phyloP scores from a whole-genome alignment of 139 green algal genomes.

The Pseudopediastrum boryanum region DNA sequence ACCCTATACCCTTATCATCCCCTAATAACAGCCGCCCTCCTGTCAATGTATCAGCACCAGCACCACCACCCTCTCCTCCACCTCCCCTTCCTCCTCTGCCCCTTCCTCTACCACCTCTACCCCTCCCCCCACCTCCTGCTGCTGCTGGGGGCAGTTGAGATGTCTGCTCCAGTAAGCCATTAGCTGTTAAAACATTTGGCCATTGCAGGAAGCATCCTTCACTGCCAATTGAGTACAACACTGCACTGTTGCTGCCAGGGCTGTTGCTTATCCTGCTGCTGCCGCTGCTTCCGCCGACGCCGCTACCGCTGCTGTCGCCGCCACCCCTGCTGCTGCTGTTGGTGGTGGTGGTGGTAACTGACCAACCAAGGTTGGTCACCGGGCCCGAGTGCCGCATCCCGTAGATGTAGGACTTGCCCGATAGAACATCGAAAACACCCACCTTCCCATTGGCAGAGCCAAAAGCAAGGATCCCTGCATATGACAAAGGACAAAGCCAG shows the following conservation, averaged over 20 bases:
- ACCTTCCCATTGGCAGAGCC: constrained; percentile 57
- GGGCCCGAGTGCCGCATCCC: constrained; percentile 41
- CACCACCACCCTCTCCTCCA: not conserved
- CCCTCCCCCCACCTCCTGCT: not conserved
- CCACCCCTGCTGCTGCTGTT: not conserved
- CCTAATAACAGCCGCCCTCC: not conserved
- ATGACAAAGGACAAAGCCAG: not conserved
- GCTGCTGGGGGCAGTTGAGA: not conserved
- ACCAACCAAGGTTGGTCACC: constrained; percentile 38
- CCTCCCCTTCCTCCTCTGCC: not conserved
- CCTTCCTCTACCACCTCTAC: not conserved
- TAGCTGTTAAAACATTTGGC: not conserved
- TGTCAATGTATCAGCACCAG: not conserved
- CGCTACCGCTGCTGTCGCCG: too few relatives aligned
- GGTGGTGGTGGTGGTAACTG: not conserved
- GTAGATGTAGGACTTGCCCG: constrained; percentile 16
- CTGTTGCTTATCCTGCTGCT: constrained; percentile 28
- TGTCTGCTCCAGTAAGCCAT: constrained; percentile 4
- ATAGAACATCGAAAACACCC: constrained; percentile 42
- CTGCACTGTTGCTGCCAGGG: constrained; percentile 22
- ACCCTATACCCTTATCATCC: not conserved
- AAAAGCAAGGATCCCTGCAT: constrained; percentile 49
- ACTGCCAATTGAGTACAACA: constrained; percentile 24
- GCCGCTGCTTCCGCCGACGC: too few relatives aligned
- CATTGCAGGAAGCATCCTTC: constrained; percentile 32